Evolutionary conservation across 371 early-diverging fungal genomes (phyloP).

Genomic region (Zychaea mexicana): DNA sequence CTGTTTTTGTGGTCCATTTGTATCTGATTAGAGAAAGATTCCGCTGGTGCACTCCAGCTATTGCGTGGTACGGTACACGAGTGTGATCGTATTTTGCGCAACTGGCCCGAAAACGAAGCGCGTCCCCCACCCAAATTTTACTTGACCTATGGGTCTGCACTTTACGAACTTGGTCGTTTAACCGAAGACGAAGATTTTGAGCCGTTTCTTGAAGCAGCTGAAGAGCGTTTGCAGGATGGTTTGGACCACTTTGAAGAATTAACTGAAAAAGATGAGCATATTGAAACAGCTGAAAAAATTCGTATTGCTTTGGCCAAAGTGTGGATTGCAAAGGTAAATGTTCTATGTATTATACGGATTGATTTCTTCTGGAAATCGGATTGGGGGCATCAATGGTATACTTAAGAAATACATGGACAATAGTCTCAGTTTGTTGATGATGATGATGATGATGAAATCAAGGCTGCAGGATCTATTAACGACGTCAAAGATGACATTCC

Average conservation of each 20-base stretch:
- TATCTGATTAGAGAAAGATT: constrained; percentile 20
- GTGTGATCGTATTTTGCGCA: constrained; percentile 63
- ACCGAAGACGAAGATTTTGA: constrained; percentile 47
- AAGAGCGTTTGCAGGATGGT: constrained; percentile 42
- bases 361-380: background rate
- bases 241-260: constrained; percentile 22
- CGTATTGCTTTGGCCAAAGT: constrained; percentile 38
- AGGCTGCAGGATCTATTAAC: constrained; percentile 28
- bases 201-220: constrained; percentile 46
- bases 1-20: too few species aligned
- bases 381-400: too few species aligned
- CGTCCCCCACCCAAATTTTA: constrained; percentile 52
- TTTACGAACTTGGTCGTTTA: constrained; percentile 55
- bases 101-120: constrained; percentile 33
- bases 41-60: constrained; percentile 35
- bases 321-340: constrained; percentile 41
- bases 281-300: constrained; percentile 23
- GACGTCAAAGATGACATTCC: constrained; percentile 24
- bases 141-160: constrained; percentile 57
- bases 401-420: background rate
- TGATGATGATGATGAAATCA: background rate
- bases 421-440: background rate
- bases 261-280: constrained; percentile 11
- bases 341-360: background rate
- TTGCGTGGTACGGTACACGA: constrained; percentile 66